Conservation (phyloP, 352 stramenopile species). For the Thalassiosira delicatula region DNA sequence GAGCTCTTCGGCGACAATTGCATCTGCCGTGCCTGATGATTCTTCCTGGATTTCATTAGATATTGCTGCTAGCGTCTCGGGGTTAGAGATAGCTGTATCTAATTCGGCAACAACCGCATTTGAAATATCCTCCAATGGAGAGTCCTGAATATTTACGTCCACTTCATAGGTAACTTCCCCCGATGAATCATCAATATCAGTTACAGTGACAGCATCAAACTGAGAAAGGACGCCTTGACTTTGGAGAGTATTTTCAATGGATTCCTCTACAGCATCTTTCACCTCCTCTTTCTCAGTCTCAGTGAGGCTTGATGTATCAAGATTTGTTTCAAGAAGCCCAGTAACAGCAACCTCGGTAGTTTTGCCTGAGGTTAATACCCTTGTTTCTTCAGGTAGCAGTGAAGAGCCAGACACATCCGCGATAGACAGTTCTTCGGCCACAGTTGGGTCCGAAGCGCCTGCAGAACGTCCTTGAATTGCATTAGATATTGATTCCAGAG, state of each 20-base stretch:
- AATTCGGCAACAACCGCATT: not conserved
- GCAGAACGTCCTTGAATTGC: slow-evolving; percentile 4
- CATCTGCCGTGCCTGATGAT: not conserved
- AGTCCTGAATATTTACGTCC: not conserved
- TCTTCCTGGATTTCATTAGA: slow-evolving; percentile 10
- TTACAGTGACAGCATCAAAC: slow-evolving; percentile 17
- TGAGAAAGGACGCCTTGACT: slow-evolving; percentile 18
- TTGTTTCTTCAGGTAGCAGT: not conserved
- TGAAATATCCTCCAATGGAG: slow-evolving; percentile 3
- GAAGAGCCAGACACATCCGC: slow-evolving; percentile 5
- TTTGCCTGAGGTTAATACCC: not conserved
- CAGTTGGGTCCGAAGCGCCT: slow-evolving; percentile 3
- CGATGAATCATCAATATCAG: slow-evolving; percentile 30
- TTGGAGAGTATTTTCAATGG: slow-evolving; percentile 29
- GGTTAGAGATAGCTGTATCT: not conserved
- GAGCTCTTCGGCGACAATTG: slow-evolving; percentile 6
- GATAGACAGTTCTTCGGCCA: slow-evolving; percentile 13
- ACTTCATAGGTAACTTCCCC: slow-evolving; percentile 26
- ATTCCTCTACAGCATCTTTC: slow-evolving; percentile 5
- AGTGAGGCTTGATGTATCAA: slow-evolving; percentile 20
- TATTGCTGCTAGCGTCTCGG: slow-evolving; percentile 9
- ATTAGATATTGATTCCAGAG: slow-evolving; percentile 2
- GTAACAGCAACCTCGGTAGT: not conserved
- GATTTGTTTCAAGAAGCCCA: slow-evolving; percentile 6
- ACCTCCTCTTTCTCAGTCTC: slow-evolving; percentile 15